Percentiles rank a stretch among this genome's conserved stretches.
These are phyloP conservation scores for Borovskyia barvae DNA, from an alignment of 208 protist species.

Conservation along the genomic window DNA sequence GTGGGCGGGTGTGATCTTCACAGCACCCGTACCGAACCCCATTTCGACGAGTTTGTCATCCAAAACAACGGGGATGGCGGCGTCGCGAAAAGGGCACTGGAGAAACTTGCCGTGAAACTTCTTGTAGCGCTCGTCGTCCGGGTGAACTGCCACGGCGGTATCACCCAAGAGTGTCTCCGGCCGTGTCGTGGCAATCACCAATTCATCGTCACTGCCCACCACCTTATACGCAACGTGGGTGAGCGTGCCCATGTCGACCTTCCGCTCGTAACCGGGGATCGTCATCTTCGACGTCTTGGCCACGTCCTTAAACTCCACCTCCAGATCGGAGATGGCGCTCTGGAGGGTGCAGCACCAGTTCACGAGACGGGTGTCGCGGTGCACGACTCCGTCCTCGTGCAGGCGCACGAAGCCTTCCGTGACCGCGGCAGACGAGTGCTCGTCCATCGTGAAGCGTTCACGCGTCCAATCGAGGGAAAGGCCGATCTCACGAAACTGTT, in stretches of 20 bases:
- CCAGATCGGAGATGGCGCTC: constrained; percentile 99
- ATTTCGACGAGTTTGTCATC: constrained; percentile 97
- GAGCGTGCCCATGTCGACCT: constrained; percentile 95
- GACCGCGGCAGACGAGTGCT: constrained; percentile 90
- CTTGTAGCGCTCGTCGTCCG: constrained; percentile 97
- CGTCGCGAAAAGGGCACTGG: constrained; percentile 96
- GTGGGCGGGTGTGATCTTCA: constrained; percentile 99
- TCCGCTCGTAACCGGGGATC: constrained; percentile 89
- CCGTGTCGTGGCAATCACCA: constrained; percentile 98
- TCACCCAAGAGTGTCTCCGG: constrained; percentile 99
- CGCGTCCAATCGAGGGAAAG: constrained; percentile 98
- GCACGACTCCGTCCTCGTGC: constrained; percentile 96
- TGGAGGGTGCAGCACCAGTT: constrained; percentile 99
- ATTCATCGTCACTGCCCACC: constrained; percentile 72
- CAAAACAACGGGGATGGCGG: constrained; percentile 96
- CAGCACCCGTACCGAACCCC: constrained; percentile 97
- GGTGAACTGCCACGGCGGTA: constrained; percentile 98
- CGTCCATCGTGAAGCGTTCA: constrained; percentile 99
- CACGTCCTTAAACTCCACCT: constrained; percentile 96
- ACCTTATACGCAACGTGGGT: constrained; percentile 96
- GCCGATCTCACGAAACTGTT: constrained; percentile 96
- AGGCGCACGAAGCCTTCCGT: constrained; percentile 97
- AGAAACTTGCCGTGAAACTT: constrained; percentile 95
- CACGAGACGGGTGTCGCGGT: constrained; percentile 97
- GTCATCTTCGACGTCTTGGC: constrained; percentile 73